Percentiles rank a stretch among this genome's conserved stretches.
phyloP scores from a whole-genome alignment of 257 asterid genomes.

The Echites panduratus region DNA sequence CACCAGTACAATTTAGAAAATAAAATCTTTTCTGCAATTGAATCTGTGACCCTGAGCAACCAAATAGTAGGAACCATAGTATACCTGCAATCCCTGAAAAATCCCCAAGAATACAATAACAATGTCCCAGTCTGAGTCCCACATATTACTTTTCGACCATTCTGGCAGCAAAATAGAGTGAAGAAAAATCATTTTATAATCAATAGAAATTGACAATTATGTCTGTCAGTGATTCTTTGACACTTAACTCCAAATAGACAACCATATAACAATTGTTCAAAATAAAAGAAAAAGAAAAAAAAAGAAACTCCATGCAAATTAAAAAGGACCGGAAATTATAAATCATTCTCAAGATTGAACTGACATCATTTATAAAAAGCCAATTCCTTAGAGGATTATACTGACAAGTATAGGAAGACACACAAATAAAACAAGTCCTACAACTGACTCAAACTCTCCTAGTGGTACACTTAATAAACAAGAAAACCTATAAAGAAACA shows the following conservation, averaged over 20 bases:
- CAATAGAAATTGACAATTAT: not conserved
- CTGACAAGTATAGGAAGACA: constrained; percentile 4
- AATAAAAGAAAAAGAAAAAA: not conserved
- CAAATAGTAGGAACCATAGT: not conserved
- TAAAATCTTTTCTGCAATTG: not conserved
- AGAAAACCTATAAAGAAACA: no score
- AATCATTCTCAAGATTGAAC: not conserved
- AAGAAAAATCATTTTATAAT: not conserved
- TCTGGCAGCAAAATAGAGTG: constrained; percentile 35
- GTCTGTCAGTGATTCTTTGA: not conserved
- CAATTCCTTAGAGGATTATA: not conserved
- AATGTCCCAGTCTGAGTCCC: constrained; percentile 75
- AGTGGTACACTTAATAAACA: no score
- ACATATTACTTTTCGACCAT: constrained; percentile 81
- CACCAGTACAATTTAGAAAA: not conserved
- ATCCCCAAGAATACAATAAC: constrained; percentile 92
- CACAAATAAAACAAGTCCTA: not conserved
- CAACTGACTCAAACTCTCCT: not conserved
- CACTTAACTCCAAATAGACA: not conserved
- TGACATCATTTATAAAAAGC: not conserved
- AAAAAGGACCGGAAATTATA: not conserved
- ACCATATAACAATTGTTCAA: not conserved
- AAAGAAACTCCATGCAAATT: not conserved
- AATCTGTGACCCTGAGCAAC: not conserved
- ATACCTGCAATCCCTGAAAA: constrained; percentile 74